Percentiles rank a stretch among this genome's conserved stretches.
phyloP scores from a whole-genome alignment of 371 early-diverging fungal genomes.

The Mycotypha africana region DNA sequence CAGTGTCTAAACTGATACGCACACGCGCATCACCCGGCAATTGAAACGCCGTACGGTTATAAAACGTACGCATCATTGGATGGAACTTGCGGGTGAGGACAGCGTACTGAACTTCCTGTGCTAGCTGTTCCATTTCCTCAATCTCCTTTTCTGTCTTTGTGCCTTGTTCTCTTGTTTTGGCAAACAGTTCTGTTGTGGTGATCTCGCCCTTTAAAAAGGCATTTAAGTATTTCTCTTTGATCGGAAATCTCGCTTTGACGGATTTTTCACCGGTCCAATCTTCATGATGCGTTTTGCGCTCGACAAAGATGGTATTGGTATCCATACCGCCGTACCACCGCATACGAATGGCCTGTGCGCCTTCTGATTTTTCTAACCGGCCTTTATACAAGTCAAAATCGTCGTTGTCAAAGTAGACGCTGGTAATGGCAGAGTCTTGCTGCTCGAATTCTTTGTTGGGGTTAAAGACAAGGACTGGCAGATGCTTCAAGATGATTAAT shows the following conservation, averaged over 20 bases:
- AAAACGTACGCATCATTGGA: conserved; percentile 94
- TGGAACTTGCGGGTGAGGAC: conserved; percentile 70
- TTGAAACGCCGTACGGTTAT: conserved; percentile 99
- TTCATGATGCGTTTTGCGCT: conserved; percentile 97
- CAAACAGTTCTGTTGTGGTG: conserved; percentile 72
- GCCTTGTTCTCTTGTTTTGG: conserved; percentile 77
- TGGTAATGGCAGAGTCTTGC: conserved; percentile 89
- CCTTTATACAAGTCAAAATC: conserved; percentile 90
- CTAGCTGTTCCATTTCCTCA: conserved; percentile 71
- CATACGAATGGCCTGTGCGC: conserved; percentile 92
- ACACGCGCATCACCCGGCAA: conserved; percentile 97
- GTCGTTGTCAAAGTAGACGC: conserved; percentile 96
- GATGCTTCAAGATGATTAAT: conserved; percentile 86
- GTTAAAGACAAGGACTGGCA: conserved; percentile 96
- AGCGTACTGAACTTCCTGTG: conserved; percentile 80
- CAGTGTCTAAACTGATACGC: conserved; percentile 97
- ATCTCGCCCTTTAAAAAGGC: conserved; percentile 80
- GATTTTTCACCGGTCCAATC: conserved; percentile 97
- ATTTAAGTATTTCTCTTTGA: conserved; percentile 94
- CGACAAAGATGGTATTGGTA: conserved; percentile 88
- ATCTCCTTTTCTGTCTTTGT: conserved; percentile 79
- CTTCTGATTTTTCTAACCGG: conserved; percentile 91
- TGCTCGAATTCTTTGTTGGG: conserved; percentile 69
- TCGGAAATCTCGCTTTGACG: conserved; percentile 93
- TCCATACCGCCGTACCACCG: conserved; percentile 96